Evolutionary conservation across 305 asterid genomes (phyloP), one percentile per base, ranked within the genome.

Genomic region (Fraxinus sp.): DNA sequence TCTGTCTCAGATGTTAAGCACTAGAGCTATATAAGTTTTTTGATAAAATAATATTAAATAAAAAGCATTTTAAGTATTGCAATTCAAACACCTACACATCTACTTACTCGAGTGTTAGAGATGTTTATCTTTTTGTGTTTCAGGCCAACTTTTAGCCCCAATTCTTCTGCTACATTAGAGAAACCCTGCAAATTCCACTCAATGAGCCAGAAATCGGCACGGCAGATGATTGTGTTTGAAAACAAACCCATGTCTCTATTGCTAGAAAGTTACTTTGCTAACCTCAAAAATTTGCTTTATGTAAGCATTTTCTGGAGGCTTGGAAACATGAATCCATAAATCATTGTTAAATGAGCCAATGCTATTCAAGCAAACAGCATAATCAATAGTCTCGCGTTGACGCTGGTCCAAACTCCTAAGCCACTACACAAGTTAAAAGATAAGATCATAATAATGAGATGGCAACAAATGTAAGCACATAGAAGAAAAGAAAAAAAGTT

Each of bases 111-210:
- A 83, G 97, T 89, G 88, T 93, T 92, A 55, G 99, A 96, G 85
- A 96, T 93, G 92, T 96, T 96, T 78, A 96, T 96, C 88, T 96
- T 96, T 89, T 96, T 96, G 97, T 96, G 99, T 90, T 94, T 96
- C 84, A 96, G 85, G 73, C 92, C 95, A 84, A 96, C 93, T 75
- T 91, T 86, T 82, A 94, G 89, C 84, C 95, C 99, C 89, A 89
- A 82, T 83, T 93, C 94, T 79, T 87, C 88, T 28, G 97, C 94
- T 55, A 94, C 95, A 78, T 87, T 87, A 82, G 97, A 93, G 72
- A 96, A 89, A 86, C 94, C 94, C 99, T 95, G 95, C 84, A 79
- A 80, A 87, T 30, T 72, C 83, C 78, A 83, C 70, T 77, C 75
- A 33, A 90, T 84, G 86, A 57, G 81, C 70, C 78, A 84, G 82